Evolutionary conservation across 805 yeast genomes (phyloP).

Genomic region (Candida boidinii): DNA sequence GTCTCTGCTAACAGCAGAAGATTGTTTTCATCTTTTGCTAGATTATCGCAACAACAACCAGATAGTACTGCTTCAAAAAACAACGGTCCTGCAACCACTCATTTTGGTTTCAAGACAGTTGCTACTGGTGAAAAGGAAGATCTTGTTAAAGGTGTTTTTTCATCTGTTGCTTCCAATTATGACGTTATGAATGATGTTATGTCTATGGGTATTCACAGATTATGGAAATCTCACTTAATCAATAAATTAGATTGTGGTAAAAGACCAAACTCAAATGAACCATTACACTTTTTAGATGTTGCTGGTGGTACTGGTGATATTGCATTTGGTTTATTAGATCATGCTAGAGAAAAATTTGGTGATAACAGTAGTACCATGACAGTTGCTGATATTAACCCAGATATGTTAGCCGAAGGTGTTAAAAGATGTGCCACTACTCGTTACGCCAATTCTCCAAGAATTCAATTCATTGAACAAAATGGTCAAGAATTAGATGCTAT

Average conservation of each 20-base stretch:
- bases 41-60: constrained; percentile 3
- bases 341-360: constrained; percentile 70
- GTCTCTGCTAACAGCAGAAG: no score
- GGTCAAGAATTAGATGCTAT: constrained; percentile 85
- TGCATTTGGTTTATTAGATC: constrained; percentile 90
- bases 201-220: constrained; percentile 91
- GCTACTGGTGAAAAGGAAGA: constrained; percentile 73
- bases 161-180: constrained; percentile 89
- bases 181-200: constrained; percentile 97
- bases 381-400: constrained; percentile 90
- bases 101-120: constrained; percentile 86
- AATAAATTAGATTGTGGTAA: constrained; percentile 85
- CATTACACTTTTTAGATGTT: constrained; percentile 84
- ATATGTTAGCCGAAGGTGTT: constrained; percentile 91
- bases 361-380: constrained; percentile 78
- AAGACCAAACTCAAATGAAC: constrained; percentile 71
- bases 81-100: constrained; percentile 75
- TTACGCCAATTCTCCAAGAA: constrained; percentile 64
- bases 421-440: constrained; percentile 51
- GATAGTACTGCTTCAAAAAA: constrained; percentile 3
- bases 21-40: constrained; percentile 6
- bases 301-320: constrained; percentile 99
- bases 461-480: constrained; percentile 79
- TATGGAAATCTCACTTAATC: constrained; percentile 92
- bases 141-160: constrained; percentile 78